Conservation (phyloP, 2,329 filamentous ascomycete species). For the Nemania abortiva region DNA sequence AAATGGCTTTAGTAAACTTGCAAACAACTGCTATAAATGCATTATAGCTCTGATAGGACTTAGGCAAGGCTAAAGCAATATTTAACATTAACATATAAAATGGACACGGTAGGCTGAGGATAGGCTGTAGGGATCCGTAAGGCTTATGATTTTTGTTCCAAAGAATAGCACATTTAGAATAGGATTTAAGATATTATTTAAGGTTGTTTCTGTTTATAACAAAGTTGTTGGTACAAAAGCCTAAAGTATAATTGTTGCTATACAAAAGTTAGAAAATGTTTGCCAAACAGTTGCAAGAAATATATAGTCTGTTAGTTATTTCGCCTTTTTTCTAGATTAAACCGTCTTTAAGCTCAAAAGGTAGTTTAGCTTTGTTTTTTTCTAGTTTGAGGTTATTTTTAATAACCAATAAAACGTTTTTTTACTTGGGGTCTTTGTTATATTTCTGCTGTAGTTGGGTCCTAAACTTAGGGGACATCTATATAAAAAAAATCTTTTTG, state of each 20-base stretch:
- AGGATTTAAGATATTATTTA: background rate
- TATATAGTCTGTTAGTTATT: background rate
- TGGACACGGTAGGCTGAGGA: background rate
- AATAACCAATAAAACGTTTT: background rate
- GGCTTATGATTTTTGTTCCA: background rate
- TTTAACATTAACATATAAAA: no score
- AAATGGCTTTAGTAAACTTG: no score
- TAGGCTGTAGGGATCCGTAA: constrained; percentile 15
- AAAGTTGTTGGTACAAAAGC: background rate
- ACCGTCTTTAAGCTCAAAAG: background rate
- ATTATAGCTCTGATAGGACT: no score
- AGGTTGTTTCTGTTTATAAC: background rate
- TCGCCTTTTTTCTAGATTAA: background rate
- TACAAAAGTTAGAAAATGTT: background rate
- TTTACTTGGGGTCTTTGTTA: background rate
- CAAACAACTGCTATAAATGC: no score
- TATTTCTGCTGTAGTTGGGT: background rate
- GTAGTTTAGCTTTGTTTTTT: background rate
- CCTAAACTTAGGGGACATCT: background rate
- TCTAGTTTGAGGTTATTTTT: background rate
- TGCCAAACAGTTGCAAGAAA: background rate
- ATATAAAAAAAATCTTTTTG: no score
- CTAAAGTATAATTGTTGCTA: background rate
- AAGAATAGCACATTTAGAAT: background rate
- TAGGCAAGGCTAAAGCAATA: no score